A percentile compares a stretch with the other conserved stretches of the same genome.
Evolutionary conservation across 1,284 basidiomycete genomes (phyloP).

Genomic region (Cryptococcus sp.): DNA sequence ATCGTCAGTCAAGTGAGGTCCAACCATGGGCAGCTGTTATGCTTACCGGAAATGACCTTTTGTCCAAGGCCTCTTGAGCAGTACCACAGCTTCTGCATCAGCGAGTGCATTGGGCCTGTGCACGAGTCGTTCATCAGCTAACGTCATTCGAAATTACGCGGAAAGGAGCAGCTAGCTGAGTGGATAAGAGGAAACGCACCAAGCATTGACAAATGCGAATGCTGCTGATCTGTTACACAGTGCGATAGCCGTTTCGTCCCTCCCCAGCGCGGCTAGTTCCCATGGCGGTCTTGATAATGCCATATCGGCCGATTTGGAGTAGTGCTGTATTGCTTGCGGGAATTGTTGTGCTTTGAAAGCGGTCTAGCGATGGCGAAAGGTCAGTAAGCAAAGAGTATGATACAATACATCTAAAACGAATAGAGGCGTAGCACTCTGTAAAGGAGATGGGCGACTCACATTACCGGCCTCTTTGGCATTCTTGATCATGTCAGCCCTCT

Average conservation of each 20-base stretch:
- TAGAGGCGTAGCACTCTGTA: too few species aligned
- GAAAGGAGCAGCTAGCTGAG: too few species aligned
- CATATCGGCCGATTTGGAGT: slow-evolving; percentile 78
- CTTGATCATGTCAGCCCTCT: slow-evolving; percentile 70
- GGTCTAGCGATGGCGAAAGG: slow-evolving; percentile 55
- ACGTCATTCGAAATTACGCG: background rate
- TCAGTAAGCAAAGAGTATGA: background rate
- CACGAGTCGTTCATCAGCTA: slow-evolving; percentile 15
- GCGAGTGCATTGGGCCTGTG: slow-evolving; percentile 73
- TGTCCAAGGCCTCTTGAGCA: slow-evolving; percentile 82
- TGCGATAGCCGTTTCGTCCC: slow-evolving; percentile 85
- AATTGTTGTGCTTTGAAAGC: slow-evolving; percentile 75
- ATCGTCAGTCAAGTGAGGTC: background rate
- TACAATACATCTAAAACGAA: too few species aligned
- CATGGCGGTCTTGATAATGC: slow-evolving; percentile 84
- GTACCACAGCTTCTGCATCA: slow-evolving; percentile 88
- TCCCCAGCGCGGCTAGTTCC: slow-evolving; percentile 77
- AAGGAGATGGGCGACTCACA: slow-evolving; percentile 56
- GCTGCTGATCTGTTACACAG: slow-evolving; percentile 91
- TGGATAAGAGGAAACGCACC: slow-evolving; percentile 23
- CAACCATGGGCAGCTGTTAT: background rate
- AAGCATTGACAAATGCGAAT: slow-evolving; percentile 71
- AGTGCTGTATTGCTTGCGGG: slow-evolving; percentile 75
- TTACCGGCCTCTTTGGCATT: slow-evolving; percentile 88
- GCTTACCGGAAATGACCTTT: slow-evolving; percentile 93